Evolutionary conservation across 148 eudicot species (phyloP).

Genomic region (Rheum nobile): DNA sequence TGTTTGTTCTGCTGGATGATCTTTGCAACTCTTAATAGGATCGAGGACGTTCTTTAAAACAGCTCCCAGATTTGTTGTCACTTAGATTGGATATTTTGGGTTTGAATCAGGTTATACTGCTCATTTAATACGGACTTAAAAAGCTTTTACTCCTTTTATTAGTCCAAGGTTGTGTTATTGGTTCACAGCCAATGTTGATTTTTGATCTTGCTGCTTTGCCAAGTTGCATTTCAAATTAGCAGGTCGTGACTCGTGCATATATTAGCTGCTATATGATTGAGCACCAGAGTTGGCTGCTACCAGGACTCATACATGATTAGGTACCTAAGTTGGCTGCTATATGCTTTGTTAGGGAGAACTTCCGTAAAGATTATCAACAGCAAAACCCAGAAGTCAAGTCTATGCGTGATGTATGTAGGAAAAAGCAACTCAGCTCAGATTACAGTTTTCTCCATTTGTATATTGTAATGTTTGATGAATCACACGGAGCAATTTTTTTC

Average conservation of each 20-base stretch:
- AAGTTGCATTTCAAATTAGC: not conserved
- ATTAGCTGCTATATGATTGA: not conserved
- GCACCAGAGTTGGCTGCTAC: not conserved
- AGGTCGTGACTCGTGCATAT: not conserved
- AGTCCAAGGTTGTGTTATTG: not conserved
- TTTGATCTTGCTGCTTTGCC: not conserved
- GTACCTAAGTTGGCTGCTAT: not conserved
- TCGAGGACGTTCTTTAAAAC: not conserved
- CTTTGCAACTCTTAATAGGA: not conserved
- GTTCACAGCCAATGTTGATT: not conserved
- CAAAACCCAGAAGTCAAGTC: slow-evolving; percentile 66
- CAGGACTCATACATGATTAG: not conserved
- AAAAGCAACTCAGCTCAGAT: not conserved
- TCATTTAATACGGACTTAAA: not conserved
- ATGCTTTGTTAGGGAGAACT: slow-evolving; percentile 54
- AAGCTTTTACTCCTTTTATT: not conserved
- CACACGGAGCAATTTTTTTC: not conserved
- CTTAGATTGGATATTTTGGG: not conserved
- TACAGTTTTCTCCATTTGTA: not conserved
- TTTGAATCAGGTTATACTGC: not conserved
- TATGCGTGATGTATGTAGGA: slow-evolving; percentile 63
- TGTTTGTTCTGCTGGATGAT: not conserved
- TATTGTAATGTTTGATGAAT: not conserved
- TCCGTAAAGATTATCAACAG: slow-evolving; percentile 71
- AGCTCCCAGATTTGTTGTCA: not conserved